A percentile compares a stretch with the other conserved stretches of the same genome.
Evolutionary conservation across 352 stramenopile species (phyloP).

Genomic region (Aphanomyces euteiches): DNA sequence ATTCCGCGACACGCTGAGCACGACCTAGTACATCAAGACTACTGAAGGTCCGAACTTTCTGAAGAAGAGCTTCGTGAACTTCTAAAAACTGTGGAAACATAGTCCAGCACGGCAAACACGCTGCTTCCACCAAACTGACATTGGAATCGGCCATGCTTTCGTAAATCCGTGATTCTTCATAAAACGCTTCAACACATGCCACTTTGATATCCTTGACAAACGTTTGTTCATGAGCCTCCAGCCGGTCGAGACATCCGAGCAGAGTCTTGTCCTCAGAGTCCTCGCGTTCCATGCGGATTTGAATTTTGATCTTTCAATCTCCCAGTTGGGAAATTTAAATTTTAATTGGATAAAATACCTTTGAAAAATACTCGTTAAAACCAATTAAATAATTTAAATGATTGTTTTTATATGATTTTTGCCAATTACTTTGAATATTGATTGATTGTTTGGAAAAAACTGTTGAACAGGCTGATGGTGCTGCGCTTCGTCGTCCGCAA

Average conservation of each 20-base stretch:
- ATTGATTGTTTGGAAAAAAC: too few species aligned
- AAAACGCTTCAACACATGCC: not conserved
- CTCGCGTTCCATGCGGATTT: not conserved
- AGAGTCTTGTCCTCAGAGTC: not conserved
- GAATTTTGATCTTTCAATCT: constrained; percentile 5
- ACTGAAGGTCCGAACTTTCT: not conserved
- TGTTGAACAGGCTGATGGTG: too few species aligned
- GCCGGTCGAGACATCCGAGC: not conserved
- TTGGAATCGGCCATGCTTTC: not conserved
- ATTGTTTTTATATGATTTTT: too few species aligned
- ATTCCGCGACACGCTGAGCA: not conserved
- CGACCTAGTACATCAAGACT: not conserved
- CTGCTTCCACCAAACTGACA: not conserved
- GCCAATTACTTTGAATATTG: too few species aligned
- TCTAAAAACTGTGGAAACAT: constrained; percentile 21
- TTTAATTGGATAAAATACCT: too few species aligned
- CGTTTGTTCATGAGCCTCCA: not conserved
- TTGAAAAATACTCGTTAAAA: too few species aligned
- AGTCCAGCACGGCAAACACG: constrained; percentile 14
- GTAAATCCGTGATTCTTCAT: constrained; percentile 6
- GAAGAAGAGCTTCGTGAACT: constrained; percentile 11
- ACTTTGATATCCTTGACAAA: constrained; percentile 4
- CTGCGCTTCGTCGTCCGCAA: constrained; percentile 7
- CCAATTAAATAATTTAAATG: too few species aligned
- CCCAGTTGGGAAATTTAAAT: not conserved